phyloP scores from a whole-genome alignment of 768 basidiomycete genomes.

The Phanerochaete sordida region DNA sequence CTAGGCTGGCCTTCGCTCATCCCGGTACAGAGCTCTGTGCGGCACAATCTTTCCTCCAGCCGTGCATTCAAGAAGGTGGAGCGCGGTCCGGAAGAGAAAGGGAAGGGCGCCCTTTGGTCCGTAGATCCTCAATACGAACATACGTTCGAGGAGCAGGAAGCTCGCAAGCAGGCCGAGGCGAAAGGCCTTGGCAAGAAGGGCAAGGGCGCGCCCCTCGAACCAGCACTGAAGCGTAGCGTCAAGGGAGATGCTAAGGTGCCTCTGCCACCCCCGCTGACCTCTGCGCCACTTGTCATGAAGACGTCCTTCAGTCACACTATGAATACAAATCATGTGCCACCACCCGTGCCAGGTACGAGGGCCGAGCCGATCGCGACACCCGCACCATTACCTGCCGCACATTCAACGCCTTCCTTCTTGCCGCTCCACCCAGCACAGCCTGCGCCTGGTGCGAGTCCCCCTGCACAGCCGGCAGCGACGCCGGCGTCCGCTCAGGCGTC shows the following conservation, averaged over 20 bases:
- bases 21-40: constrained; percentile 68
- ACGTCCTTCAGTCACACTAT: background rate
- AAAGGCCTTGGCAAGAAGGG: constrained; percentile 55
- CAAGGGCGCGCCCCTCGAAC: constrained; percentile 49
- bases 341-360: constrained; percentile 17
- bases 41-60: constrained; percentile 92
- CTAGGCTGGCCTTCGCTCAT: background rate
- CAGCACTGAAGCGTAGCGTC: constrained; percentile 65
- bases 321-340: constrained; percentile 6
- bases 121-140: constrained; percentile 74
- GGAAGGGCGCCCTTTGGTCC: constrained; percentile 94
- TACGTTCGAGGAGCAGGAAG: constrained; percentile 68
- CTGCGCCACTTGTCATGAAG: constrained; percentile 55
- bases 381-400: background rate
- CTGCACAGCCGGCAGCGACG: constrained; percentile 16
- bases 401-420: constrained; percentile 1
- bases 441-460: constrained; percentile 20
- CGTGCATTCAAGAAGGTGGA: constrained; percentile 91
- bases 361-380: constrained; percentile 15
- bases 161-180: constrained; percentile 40
- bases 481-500: constrained; percentile 8
- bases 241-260: constrained; percentile 60
- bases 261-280: constrained; percentile 68
- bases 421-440: constrained; percentile 4
- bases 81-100: constrained; percentile 76